Evolutionary conservation across 805 yeast genomes (phyloP), one percentile per base, ranked within the genome.

Genomic region (Monosporozyma aquatica): DNA sequence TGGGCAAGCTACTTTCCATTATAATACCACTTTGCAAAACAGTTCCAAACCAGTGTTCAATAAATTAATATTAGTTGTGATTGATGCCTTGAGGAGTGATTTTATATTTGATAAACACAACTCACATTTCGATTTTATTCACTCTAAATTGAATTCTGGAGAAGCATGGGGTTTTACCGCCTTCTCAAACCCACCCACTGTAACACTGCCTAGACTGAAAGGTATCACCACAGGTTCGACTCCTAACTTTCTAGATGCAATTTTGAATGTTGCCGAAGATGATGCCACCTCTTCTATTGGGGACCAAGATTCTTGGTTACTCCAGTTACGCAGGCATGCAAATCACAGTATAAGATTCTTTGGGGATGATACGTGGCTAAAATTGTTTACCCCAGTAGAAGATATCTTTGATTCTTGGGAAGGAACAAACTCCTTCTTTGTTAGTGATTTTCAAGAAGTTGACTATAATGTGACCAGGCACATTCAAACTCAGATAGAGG

Each of bases 311-410:
- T 82, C 92, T 23, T 87, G 97, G 96, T 59, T 89, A 8, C 69
- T 69, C 27, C 97, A 92, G 56, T 69, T 87, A 35, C 49, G 53
- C 29, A 35, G 48, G 4, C 44, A 56, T 2, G 53, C 50, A 4
- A 61, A 61, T 24, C 45, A 38, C 15, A 68, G 55, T 17, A 66
- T 92, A 23, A 82, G 87, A 56, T 85, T 92, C 74, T 90, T 74
- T 66, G 99, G 99, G 25, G 99, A 92, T 62, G 98, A 92, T 58
- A 92, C 99, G 1, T 92, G 99, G 99, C 62, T 89, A 47, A 89
- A 87, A 56, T 68, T 92, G 38, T 92, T 89, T 51, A 95, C 96
- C 0, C 35, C 38, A 5, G 36, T 40, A 1, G 61, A 61, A 7
- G 61, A 56, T 5, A 70, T 70, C 49, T 89, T 90, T 54, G 68